Evolutionary conservation across 169 alveolate genomes (phyloP), one percentile per base, ranked within the genome.

Genomic region (Babesia gibsoni): DNA sequence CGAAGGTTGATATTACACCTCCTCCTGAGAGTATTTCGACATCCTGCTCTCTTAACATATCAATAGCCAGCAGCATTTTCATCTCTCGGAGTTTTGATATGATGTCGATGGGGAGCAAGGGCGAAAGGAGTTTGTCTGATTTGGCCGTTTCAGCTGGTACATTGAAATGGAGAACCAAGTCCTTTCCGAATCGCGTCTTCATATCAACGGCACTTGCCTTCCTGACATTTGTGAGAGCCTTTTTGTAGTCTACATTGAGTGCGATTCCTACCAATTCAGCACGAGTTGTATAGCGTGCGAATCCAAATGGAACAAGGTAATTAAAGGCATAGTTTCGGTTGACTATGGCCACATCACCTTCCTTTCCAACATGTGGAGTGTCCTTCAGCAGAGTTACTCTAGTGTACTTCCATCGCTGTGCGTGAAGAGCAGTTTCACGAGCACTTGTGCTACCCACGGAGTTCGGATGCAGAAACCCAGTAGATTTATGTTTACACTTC

Each of bases 261-360:
- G 75, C 64, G 18, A 68, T 27, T 9, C 88, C 88, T 0, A 79
- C 54, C 30, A 67, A 43, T 35, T 79, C 88, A 12, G 88, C 64
- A 10, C 88, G 53, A 10, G 88, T 68, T 3, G 88, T 79, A 52
- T 79, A 79, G 20, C 83, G 25, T 2, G 88, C 88, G 54, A 79
- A 69, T 69, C 83, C 88, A 33, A 68, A 79, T 8, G 88, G 88
- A 25, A 79, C 78, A 18, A 79, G 88, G 63, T 79, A 79, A 52
- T 79, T 67, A 39, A 79, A 79, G 2, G 88, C 88, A 50, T 43
- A 79, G 52, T 52, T 79, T 20, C 80, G 52, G 12, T 72, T 79
- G 22, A 79, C 88, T n/a, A 46, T 27, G 37, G 59, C 77, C 1
- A 69, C 64, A 7, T 67, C 82, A 4, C 88, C 88, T 29, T 69